Conservation (phyloP, 768 basidiomycete species). For the Hemileccinum rubropunctum region DNA sequence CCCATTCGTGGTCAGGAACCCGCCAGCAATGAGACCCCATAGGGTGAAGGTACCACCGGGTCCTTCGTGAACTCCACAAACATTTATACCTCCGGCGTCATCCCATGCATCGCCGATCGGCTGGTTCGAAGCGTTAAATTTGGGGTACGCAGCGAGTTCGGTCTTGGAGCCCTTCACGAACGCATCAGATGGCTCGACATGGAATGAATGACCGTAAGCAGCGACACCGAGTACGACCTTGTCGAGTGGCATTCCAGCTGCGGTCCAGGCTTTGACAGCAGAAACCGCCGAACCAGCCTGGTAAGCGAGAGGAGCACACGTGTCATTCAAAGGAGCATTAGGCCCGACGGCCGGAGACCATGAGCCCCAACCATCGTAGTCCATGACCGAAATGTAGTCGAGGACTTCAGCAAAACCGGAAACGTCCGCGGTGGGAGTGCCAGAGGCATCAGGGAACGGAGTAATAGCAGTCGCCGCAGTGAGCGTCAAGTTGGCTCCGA, state of each 20-base stretch:
- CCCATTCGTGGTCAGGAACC: constrained; percentile 42
- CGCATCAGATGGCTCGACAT: constrained; percentile 38
- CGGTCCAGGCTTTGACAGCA: constrained; percentile 68
- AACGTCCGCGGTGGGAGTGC: constrained; percentile 66
- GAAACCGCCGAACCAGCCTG: constrained; percentile 73
- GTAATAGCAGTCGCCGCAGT: constrained; percentile 63
- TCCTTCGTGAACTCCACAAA: constrained; percentile 48
- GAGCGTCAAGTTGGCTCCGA: constrained; percentile 54
- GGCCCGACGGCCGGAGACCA: constrained; percentile 62
- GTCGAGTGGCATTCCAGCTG: constrained; percentile 67
- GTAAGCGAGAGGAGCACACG: constrained; percentile 57
- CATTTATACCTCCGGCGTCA: constrained; percentile 44
- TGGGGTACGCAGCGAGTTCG: constrained; percentile 44
- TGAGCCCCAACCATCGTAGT: constrained; percentile 60
- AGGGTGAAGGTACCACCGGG: constrained; percentile 56
- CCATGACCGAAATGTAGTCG: constrained; percentile 65
- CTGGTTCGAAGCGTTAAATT: constrained; percentile 42
- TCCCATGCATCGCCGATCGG: constrained; percentile 58
- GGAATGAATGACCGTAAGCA: constrained; percentile 77
- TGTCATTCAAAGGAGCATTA: constrained; percentile 78
- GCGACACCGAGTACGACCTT: constrained; percentile 82
- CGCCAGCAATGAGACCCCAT: constrained; percentile 55
- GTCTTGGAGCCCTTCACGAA: constrained; percentile 31
- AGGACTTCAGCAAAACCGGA: constrained; percentile 69
- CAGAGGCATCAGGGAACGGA: constrained; percentile 62